Evolutionary conservation across 495 filamentous ascomycete species (phyloP).

Genomic region (Monascus purpureus): DNA sequence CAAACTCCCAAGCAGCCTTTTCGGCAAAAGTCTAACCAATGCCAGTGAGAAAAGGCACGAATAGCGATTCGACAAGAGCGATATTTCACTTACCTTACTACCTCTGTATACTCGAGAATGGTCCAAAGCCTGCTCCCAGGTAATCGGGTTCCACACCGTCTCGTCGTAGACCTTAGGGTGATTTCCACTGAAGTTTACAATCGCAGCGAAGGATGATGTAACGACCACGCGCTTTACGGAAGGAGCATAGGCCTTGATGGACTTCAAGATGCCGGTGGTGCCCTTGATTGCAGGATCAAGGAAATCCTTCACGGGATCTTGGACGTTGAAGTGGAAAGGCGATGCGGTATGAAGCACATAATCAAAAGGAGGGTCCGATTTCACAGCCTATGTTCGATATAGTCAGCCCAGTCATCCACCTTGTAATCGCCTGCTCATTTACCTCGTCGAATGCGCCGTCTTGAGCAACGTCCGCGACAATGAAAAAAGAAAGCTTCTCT

Average conservation of each 20-base stretch:
- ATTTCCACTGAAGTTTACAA: conserved; percentile 39
- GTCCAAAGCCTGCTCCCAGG: conserved; percentile 49
- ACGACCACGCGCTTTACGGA: conserved; percentile 70
- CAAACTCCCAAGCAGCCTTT: conserved; percentile 69
- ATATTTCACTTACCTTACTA: conserved; percentile 39
- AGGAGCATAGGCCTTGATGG: conserved; percentile 61
- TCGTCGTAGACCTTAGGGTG: conserved; percentile 52
- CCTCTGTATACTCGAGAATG: conserved; percentile 50
- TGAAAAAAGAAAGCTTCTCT: conserved; percentile 55
- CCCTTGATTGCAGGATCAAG: conserved; percentile 76
- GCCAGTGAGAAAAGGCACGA: neutral
- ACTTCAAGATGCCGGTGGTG: conserved; percentile 64
- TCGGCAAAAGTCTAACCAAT: conserved; percentile 37
- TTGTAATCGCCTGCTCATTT: neutral
- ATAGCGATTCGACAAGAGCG: neutral
- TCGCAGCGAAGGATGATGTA: conserved; percentile 75
- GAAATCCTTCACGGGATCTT: conserved; percentile 65
- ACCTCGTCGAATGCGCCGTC: conserved; percentile 66
- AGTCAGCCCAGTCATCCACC: no score
- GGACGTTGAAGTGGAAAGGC: conserved; percentile 64
- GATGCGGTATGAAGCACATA: conserved; percentile 81
- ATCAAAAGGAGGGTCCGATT: conserved; percentile 64
- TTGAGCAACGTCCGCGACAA: conserved; percentile 73
- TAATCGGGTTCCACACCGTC: conserved; percentile 73
- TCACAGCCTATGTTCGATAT: conserved; percentile 46